These are phyloP conservation scores for Alternaria ethzedia DNA, from an alignment of 2,329 filamentous ascomycete species.

Conservation along the genomic window DNA sequence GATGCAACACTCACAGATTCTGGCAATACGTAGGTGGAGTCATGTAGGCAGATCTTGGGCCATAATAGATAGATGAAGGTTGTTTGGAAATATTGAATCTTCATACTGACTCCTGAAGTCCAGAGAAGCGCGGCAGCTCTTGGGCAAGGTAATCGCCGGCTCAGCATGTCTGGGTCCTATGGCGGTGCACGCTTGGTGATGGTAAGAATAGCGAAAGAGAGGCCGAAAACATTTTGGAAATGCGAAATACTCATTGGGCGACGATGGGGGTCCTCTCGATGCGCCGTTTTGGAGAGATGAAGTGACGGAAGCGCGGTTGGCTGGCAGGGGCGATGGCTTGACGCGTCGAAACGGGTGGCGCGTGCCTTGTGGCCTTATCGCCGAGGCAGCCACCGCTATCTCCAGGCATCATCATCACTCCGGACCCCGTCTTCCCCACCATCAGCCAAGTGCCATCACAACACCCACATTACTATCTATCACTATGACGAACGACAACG, in stretches of 20 bases:
- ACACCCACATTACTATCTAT: conserved; percentile 10
- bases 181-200: not conserved
- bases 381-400: conserved; percentile 13
- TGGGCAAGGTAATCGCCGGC: not conserved
- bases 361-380: conserved; percentile 17
- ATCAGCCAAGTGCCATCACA: conserved; percentile 1
- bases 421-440: conserved; percentile 8
- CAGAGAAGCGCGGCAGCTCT: not conserved
- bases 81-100: not conserved
- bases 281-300: conserved; percentile 4
- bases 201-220: not conserved
- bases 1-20: conserved; percentile 10
- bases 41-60: not conserved
- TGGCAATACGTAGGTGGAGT: conserved; percentile 4
- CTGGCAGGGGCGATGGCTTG: not conserved
- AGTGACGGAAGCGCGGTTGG: conserved; percentile 10
- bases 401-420: conserved; percentile 14
- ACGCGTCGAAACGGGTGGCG: conserved; percentile 10
- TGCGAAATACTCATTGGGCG: not conserved
- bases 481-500: conserved; percentile 31
- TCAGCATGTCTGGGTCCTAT: not conserved
- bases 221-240: not conserved
- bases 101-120: not conserved
- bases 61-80: not conserved
- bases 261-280: not conserved